Percentiles rank a stretch among this genome's conserved stretches.
Conservation (phyloP, 345 rosid species). For the Eucalyptus shirleyi region DNA sequence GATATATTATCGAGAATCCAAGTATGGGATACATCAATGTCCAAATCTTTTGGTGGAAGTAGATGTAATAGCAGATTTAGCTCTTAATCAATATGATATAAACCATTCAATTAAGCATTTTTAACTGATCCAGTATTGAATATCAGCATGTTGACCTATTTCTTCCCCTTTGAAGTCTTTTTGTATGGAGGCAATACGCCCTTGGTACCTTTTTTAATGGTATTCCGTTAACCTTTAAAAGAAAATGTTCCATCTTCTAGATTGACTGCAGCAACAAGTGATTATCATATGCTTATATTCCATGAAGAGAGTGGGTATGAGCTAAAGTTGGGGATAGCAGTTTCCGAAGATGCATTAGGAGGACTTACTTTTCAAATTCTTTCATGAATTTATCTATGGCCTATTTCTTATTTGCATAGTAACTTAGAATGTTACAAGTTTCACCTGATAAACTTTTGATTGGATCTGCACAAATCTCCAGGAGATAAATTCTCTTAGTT, state of each 20-base stretch:
- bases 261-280: background rate
- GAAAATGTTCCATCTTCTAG: background rate
- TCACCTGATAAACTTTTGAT: background rate
- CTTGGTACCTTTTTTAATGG: background rate
- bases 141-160: background rate
- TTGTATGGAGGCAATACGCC: background rate
- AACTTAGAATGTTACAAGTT: background rate
- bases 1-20: background rate
- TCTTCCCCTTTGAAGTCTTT: background rate
- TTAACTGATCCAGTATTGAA: background rate
- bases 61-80: background rate
- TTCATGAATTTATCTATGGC: background rate
- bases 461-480: background rate
- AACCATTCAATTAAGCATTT: background rate
- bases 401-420: background rate
- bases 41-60: background rate
- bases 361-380: background rate
- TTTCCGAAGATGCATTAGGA: background rate
- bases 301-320: background rate
- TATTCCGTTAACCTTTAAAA: background rate
- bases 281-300: background rate
- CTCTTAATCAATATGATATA: background rate
- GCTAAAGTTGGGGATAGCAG: background rate
- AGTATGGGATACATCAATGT: background rate
- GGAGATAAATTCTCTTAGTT: background rate